These are phyloP conservation scores for Yamadazyma spencermartinsiae DNA, from an alignment of 1,139 yeast genomes.

Conservation along the genomic window DNA sequence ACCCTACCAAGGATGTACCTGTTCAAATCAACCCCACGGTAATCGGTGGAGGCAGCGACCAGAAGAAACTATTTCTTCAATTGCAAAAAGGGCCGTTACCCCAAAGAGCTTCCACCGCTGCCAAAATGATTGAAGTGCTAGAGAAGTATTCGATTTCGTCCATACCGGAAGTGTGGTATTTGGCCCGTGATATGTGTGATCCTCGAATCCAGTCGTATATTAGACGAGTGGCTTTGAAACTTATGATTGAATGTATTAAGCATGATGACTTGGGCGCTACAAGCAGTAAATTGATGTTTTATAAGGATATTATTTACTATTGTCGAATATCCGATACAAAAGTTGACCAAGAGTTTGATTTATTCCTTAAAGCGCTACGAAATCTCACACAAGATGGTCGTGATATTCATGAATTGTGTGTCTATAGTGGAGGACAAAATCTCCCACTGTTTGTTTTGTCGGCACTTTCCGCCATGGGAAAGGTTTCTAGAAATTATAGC, in stretches of 20 bases:
- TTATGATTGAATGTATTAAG: constrained; percentile 57
- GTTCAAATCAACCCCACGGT: constrained; percentile 56
- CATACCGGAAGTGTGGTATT: constrained; percentile 76
- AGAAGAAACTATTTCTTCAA: constrained; percentile 43
- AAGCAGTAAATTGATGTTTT: constrained; percentile 55
- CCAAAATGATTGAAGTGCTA: constrained; percentile 50
- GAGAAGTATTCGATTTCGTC: constrained; percentile 56
- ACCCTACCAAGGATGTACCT: constrained; percentile 35
- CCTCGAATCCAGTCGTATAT: constrained; percentile 39
- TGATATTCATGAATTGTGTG: constrained; percentile 57
- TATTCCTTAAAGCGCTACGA: constrained; percentile 53
- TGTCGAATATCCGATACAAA: constrained; percentile 29
- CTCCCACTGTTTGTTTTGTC: constrained; percentile 29
- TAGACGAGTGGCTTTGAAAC: constrained; percentile 53
- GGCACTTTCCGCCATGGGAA: constrained; percentile 17
- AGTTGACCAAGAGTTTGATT: constrained; percentile 54
- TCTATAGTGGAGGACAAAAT: constrained; percentile 44
- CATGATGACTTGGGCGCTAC: constrained; percentile 47
- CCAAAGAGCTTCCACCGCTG: constrained; percentile 54
- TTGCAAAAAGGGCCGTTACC: constrained; percentile 38
- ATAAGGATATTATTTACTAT: constrained; percentile 55
- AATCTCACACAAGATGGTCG: constrained; percentile 61
- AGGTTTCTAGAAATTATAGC: constrained; percentile 11
- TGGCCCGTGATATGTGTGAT: constrained; percentile 57
- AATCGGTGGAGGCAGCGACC: constrained; percentile 62